A percentile compares a stretch with the other conserved stretches of the same genome.
phyloP scores from a whole-genome alignment of 2,329 filamentous ascomycete genomes.

The Microdochium trichocladiopsis region DNA sequence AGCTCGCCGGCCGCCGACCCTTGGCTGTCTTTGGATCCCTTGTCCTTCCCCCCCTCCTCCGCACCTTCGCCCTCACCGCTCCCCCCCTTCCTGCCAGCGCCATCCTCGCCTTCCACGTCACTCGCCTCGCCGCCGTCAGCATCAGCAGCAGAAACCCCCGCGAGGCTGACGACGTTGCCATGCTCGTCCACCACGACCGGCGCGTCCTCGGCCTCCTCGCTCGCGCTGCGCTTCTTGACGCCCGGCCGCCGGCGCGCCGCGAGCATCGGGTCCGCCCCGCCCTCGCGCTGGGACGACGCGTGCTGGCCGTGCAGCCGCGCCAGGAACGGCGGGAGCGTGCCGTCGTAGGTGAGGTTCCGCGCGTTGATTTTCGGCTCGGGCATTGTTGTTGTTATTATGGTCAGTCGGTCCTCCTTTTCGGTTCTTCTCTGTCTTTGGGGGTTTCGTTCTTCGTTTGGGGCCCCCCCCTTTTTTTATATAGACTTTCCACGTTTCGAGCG shows the following conservation, averaged over 20 bases:
- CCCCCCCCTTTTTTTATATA: no score
- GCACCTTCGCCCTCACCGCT: conserved; percentile 11
- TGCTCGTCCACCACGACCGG: conserved; percentile 70
- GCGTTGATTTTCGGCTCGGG: conserved; percentile 52
- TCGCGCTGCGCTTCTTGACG: conserved; percentile 46
- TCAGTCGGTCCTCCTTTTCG: neutral
- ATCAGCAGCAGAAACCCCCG: conserved; percentile 21
- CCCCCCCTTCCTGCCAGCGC: conserved; percentile 17
- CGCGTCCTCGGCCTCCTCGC: conserved; percentile 69
- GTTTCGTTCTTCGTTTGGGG: no score
- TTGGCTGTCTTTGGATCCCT: no score
- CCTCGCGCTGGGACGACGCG: conserved; percentile 36
- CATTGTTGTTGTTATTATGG: conserved; percentile 4
- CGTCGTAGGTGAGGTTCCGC: conserved; percentile 64
- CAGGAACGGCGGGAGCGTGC: conserved; percentile 53
- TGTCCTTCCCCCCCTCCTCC: conserved; percentile 13
- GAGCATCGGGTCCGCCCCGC: conserved; percentile 45
- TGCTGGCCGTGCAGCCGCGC: conserved; percentile 46
- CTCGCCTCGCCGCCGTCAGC: conserved; percentile 20
- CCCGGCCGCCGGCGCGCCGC: conserved; percentile 39
- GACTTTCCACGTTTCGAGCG: no score
- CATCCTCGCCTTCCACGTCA: conserved; percentile 14
- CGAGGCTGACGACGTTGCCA: conserved; percentile 53
- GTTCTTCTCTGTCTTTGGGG: neutral
- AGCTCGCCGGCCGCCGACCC: conserved; percentile 9